phyloP scores from a whole-genome alignment of 2,329 filamentous ascomycete species.

The Colletotrichum tamarilloi region DNA sequence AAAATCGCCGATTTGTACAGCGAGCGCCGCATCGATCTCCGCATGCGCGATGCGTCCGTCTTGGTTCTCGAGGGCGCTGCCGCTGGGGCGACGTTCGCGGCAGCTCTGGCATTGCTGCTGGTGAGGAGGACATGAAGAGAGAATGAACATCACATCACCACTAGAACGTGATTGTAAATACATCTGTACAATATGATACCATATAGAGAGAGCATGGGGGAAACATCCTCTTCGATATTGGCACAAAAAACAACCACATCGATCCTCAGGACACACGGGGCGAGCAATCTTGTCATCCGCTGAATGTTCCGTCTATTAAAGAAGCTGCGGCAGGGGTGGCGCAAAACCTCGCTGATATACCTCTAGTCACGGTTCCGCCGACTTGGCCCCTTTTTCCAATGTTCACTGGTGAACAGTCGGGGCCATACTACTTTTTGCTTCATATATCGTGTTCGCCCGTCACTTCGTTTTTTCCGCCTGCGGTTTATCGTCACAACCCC shows the following conservation, averaged over 20 bases:
- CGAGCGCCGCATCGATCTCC: conserved; percentile 70
- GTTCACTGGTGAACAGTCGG: conserved; percentile 17
- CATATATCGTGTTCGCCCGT: conserved; percentile 21
- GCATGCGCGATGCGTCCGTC: conserved; percentile 77
- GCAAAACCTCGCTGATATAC: conserved; percentile 8
- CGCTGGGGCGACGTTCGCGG: conserved; percentile 72
- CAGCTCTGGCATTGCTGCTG: conserved; percentile 62
- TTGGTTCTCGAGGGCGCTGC: conserved; percentile 75
- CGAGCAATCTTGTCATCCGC: conserved; percentile 1
- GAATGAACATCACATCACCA: conserved; percentile 36
- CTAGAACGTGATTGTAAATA: conserved; percentile 19
- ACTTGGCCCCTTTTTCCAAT: conserved; percentile 23
- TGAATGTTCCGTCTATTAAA: conserved; percentile 33
- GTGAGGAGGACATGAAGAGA: conserved; percentile 48
- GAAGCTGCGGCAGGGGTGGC: conserved; percentile 23
- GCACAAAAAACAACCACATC: neutral
- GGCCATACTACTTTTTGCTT: conserved; percentile 17
- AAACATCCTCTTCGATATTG: conserved; percentile 15
- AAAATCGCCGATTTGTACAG: conserved; percentile 71
- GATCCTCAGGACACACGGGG: neutral
- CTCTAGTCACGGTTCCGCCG: conserved; percentile 22
- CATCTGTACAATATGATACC: conserved; percentile 36
- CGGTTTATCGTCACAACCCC: conserved; percentile 11
- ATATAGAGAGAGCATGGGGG: conserved; percentile 32
- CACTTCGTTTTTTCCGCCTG: conserved; percentile 15